Evolutionary conservation across 129 eudicot species (phyloP), one percentile per base, ranked within the genome.

Genomic region (Flaveria sonorensis): DNA sequence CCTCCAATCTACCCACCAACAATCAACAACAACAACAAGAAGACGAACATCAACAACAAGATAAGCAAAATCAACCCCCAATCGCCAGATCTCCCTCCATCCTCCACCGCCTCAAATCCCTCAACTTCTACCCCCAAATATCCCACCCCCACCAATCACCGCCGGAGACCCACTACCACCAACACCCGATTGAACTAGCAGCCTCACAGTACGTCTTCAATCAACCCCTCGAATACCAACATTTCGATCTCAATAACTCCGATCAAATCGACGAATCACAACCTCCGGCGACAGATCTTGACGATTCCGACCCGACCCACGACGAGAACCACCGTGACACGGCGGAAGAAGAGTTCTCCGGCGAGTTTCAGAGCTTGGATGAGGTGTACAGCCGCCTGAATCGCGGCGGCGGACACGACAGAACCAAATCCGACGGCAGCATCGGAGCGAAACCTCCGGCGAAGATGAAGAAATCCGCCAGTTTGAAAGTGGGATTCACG

Each of bases 401-500:
- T 1, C 72, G 53, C 40, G 73, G 57, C 74, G 72, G 55, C 74
- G 72, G 55, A 1, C 70, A 74, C 76, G 75, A 51, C 80, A 80
- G 98, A 51, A 87, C 88, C 1, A 86, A 86, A 13, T 90, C 98
- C 8, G 98, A 85, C 69, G 95, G 96, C 0, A 86, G 72, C 48
- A 15, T 87, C 13, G 87, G 85, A 68, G 65, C 11, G 52, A 85
- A 73, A 73, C 79, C 88, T 3, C 81, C 96, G 70, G 56, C 73
- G 75, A 94, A 82, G 80, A 94, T 94, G 84, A 84, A 77, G 83
- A 94, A 94, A 51, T 91, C 96, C 9, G 96, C 93, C 21, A 91
- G 96, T 64, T 2, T 81, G 85, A 87, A 91, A 73, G 90, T 92
- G 5, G 59, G 92, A 1, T 91, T 91, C 42, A 23, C 70, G 43